phyloP scores from a whole-genome alignment of 1,284 basidiomycete genomes.

The Irpex sp. region DNA sequence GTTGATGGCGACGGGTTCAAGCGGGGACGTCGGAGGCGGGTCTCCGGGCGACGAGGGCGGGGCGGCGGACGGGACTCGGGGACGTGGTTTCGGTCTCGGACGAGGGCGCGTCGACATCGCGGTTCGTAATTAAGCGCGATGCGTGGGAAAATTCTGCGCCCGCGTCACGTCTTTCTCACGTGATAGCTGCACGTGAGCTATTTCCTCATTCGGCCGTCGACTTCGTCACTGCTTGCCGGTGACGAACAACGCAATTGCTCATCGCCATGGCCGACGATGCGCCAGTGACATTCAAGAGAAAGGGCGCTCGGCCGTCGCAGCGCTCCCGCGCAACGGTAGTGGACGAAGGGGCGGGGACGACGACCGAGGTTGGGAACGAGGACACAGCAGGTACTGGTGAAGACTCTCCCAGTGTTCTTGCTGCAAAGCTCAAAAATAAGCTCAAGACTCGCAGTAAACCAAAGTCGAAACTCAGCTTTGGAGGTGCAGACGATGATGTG shows the following conservation, averaged over 20 bases:
- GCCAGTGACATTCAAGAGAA: slow-evolving; percentile 51
- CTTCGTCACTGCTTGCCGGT: neutral
- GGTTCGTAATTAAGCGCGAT: slow-evolving; percentile 20
- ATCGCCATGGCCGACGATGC: slow-evolving; percentile 23
- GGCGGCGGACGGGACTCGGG: slow-evolving; percentile 22
- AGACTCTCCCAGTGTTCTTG: slow-evolving; percentile 52
- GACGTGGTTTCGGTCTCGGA: slow-evolving; percentile 47
- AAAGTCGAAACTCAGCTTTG: slow-evolving; percentile 78
- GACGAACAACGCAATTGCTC: neutral
- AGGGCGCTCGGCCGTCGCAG: slow-evolving; percentile 48
- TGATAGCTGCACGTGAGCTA: neutral
- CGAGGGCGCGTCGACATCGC: slow-evolving; percentile 42
- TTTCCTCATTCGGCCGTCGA: slow-evolving; percentile 10
- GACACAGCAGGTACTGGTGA: slow-evolving; percentile 23
- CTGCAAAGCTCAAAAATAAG: slow-evolving; percentile 66
- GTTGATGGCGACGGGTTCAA: slow-evolving; percentile 5
- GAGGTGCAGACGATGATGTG: slow-evolving; percentile 69
- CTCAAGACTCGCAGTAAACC: slow-evolving; percentile 54
- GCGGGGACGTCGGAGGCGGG: slow-evolving; percentile 4
- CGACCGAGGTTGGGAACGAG: slow-evolving; percentile 30
- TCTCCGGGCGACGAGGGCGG: slow-evolving; percentile 21
- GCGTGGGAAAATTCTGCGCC: slow-evolving; percentile 45
- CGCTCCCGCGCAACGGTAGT: slow-evolving; percentile 36
- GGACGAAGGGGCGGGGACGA: slow-evolving; percentile 31
- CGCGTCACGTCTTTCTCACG: slow-evolving; percentile 2